phyloP scores from a whole-genome alignment of 352 stramenopile species.

The Globisporangium splendens region DNA sequence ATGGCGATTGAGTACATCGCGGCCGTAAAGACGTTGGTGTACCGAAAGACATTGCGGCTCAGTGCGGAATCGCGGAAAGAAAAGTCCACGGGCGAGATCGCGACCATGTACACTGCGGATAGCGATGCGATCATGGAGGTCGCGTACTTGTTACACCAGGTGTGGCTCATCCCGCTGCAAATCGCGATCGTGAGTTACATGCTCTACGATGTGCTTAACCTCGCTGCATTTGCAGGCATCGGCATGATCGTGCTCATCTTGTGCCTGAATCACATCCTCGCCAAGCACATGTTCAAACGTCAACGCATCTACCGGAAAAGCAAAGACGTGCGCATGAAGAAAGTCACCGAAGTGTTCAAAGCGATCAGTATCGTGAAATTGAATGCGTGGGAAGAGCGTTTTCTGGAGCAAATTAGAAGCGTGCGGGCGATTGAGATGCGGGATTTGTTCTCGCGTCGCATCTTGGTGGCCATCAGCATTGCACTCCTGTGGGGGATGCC shows the following conservation, averaged over 20 bases:
- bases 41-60: conserved; percentile 45
- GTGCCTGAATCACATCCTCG: conserved; percentile 31
- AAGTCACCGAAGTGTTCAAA: conserved; percentile 88
- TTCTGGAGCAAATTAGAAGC: conserved; percentile 55
- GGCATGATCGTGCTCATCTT: conserved; percentile 35
- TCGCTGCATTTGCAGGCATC: conserved; percentile 36
- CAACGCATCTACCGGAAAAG: conserved; percentile 25
- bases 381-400: conserved; percentile 87
- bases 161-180: conserved; percentile 60
- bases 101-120: conserved; percentile 64
- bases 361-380: conserved; percentile 95
- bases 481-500: conserved; percentile 44
- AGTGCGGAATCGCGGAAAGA: conserved; percentile 32
- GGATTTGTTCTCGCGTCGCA: conserved; percentile 23
- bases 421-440: conserved; percentile 30
- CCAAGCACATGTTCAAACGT: conserved; percentile 26
- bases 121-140: conserved; percentile 35
- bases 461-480: conserved; percentile 68
- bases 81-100: conserved; percentile 54
- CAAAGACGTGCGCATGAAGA: conserved; percentile 80
- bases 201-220: conserved; percentile 36
- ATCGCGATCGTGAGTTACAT: conserved; percentile 40
- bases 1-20: conserved; percentile 55
- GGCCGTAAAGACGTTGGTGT: conserved; percentile 48
- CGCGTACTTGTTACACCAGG: conserved; percentile 50